Conservation (phyloP, 306 rosid genomes). For the Malus domestica region ASM211411v1 NC_041793.1:42736001-42736500, state of each 20-base stretch:
- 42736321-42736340: neutral
- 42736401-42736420: neutral
- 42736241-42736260: neutral
- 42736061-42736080: neutral
- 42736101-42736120: conserved; percentile 5
- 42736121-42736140: neutral
- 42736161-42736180: neutral
- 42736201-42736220: neutral
- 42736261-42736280: neutral
- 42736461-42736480: neutral
- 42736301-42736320: neutral
- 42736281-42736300: conserved; percentile 2
- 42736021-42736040: conserved; percentile 24
- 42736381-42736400: neutral
- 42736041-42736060: conserved; percentile 11
- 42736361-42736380: neutral
- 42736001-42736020: conserved; percentile 45
- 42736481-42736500: neutral
- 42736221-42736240: neutral
- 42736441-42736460: conserved; percentile 5
- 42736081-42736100: conserved; percentile 16
- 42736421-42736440: neutral
- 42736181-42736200: neutral
- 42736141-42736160: neutral
- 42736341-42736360: conserved; percentile 13